A percentile compares a stretch with the other conserved stretches of the same genome.
These are phyloP conservation scores for Salvia sclarea DNA, from an alignment of 305 asterid genomes.

Conservation along the genomic window DNA sequence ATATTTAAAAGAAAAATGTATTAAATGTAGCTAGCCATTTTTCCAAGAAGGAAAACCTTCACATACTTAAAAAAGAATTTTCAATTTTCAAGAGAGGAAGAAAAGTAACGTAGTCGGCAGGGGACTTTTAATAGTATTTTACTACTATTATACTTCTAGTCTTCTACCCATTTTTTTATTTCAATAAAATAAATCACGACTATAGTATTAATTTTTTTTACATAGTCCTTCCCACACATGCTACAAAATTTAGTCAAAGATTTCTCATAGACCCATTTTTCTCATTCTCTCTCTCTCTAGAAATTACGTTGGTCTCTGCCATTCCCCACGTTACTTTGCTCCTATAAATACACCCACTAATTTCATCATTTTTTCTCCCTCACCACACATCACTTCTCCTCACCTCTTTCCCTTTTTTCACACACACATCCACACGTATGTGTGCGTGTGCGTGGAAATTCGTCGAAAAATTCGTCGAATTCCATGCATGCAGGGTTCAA, in stretches of 20 bases:
- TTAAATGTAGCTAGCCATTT: neutral
- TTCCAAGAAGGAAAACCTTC: conserved; percentile 4
- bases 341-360: conserved; percentile 46
- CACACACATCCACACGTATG: neutral
- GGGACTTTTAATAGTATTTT: conserved; percentile 9
- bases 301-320: conserved; percentile 36
- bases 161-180: conserved; percentile 1
- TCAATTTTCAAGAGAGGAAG: conserved; percentile 45
- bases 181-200: neutral
- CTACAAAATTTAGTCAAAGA: conserved; percentile 45
- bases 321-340: conserved; percentile 38
- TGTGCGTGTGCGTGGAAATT: neutral
- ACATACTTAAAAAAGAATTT: conserved; percentile 26
- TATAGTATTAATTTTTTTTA: neutral
- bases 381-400: neutral
- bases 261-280: conserved; percentile 16
- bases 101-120: conserved; percentile 56
- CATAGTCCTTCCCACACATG: conserved; percentile 24
- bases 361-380: conserved; percentile 12
- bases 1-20: neutral
- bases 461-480: too few relatives aligned
- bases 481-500: conserved; percentile 26
- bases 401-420: neutral
- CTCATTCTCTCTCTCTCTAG: neutral
- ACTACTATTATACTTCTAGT: conserved; percentile 11